Evolutionary conservation across 108 stramenopile genomes (phyloP).

Genomic region (Pseudonitzschia multiseries): DNA sequence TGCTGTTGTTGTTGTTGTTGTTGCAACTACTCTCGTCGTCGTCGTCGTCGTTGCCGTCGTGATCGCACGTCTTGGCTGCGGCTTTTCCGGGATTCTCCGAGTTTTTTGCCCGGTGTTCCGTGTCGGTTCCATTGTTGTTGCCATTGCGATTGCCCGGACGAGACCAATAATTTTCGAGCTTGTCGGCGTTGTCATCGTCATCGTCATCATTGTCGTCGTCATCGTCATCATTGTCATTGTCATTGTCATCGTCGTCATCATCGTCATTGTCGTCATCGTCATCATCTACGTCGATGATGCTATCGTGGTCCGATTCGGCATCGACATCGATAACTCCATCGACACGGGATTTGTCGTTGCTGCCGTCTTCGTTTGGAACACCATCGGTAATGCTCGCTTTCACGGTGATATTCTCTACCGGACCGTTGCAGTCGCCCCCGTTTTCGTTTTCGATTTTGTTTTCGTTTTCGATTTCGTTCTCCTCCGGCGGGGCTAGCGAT

Average conservation of each 20-base stretch:
- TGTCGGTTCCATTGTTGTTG: no score
- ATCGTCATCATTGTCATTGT: background rate
- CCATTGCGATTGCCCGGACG: background rate
- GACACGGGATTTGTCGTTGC: background rate
- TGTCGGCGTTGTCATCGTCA: conserved; percentile 12
- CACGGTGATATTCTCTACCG: background rate
- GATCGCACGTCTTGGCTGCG: background rate
- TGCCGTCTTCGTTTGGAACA: conserved; percentile 2
- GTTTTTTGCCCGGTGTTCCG: background rate
- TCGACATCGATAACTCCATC: no score
- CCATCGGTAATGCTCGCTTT: background rate
- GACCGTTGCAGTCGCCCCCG: conserved; percentile 46
- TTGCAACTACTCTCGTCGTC: conserved; percentile 15
- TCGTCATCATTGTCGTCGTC: background rate
- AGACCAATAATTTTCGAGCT: conserved; percentile 12
- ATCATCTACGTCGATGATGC: no score
- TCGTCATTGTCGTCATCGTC: no score
- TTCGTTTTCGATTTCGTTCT: no score
- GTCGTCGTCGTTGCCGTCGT: background rate
- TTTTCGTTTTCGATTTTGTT: no score
- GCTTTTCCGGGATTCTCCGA: background rate
- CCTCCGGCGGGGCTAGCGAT: conserved; percentile 8
- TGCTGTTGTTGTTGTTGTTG: no score
- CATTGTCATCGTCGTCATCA: conserved; percentile 2
- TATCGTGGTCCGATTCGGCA: no score